These are phyloP conservation scores for Colletotrichum lupini DNA, from an alignment of 2,329 filamentous ascomycete species.

Conservation along the genomic window DNA sequence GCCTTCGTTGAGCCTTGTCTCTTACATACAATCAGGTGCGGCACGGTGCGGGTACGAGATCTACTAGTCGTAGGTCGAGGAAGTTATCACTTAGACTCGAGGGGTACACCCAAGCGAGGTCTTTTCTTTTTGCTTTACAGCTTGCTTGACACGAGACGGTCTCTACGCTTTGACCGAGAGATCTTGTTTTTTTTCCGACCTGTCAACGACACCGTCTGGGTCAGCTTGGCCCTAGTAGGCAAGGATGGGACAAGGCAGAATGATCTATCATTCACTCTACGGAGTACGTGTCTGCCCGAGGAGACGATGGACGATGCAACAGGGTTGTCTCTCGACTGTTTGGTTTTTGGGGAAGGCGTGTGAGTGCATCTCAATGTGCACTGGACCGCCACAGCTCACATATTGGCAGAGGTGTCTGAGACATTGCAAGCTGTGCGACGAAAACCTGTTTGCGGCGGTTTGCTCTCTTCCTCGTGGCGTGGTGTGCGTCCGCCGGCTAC, in stretches of 20 bases:
- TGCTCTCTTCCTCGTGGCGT: slow-evolving; percentile 28
- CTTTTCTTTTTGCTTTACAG: neutral
- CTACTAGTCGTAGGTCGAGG: slow-evolving; percentile 5
- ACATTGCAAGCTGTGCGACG: slow-evolving; percentile 15
- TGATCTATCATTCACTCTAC: neutral
- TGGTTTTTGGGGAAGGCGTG: slow-evolving; percentile 1
- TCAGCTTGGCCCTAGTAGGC: neutral
- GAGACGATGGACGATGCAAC: neutral
- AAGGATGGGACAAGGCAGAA: slow-evolving; percentile 15
- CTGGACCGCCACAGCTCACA: slow-evolving; percentile 11
- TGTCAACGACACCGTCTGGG: slow-evolving; percentile 6
- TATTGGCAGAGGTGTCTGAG: slow-evolving; percentile 16
- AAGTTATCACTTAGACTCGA: slow-evolving; percentile 1
- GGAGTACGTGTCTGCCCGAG: neutral
- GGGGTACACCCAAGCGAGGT: neutral
- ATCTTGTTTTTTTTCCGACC: slow-evolving; percentile 4
- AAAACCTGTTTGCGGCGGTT: slow-evolving; percentile 27
- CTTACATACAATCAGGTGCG: neutral
- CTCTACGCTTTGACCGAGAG: neutral
- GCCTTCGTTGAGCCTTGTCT: slow-evolving; percentile 1
- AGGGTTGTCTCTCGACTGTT: neutral
- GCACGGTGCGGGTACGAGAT: slow-evolving; percentile 16
- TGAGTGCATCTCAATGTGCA: slow-evolving; percentile 15
- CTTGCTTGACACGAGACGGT: neutral
- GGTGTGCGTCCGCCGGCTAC: slow-evolving; percentile 11